Percentiles rank a stretch among this genome's conserved stretches.
Evolutionary conservation across 805 yeast species (phyloP).

Genomic region (Maudiozyma serrabonitensis): DNA sequence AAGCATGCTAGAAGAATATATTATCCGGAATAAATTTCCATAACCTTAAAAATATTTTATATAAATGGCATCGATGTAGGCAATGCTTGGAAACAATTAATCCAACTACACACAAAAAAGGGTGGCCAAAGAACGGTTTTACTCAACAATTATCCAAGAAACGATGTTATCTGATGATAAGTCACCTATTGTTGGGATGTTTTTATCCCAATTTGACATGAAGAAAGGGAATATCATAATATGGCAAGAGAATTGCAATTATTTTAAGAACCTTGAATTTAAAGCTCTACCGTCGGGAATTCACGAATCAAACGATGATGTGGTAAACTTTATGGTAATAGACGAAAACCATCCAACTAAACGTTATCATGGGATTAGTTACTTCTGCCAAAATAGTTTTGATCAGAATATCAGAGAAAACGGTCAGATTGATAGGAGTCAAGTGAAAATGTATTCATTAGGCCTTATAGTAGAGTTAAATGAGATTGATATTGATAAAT

Average conservation of each 20-base stretch:
- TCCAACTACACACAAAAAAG: background rate
- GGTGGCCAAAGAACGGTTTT: background rate
- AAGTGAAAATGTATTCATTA: slow-evolving; percentile 53
- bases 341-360: slow-evolving; percentile 10
- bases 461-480: slow-evolving; percentile 39
- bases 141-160: background rate
- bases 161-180: background rate
- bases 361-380: slow-evolving; percentile 39
- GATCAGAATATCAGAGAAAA: slow-evolving; percentile 15
- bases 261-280: slow-evolving; percentile 43
- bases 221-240: slow-evolving; percentile 24
- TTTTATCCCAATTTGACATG: slow-evolving; percentile 27
- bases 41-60: no score
- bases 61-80: no score
- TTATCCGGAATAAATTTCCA: no score
- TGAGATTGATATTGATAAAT: slow-evolving; percentile 12
- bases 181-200: slow-evolving; percentile 11
- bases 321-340: slow-evolving; percentile 41
- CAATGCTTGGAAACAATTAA: no score
- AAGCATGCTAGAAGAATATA: no score
- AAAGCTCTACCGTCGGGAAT: slow-evolving; percentile 63
- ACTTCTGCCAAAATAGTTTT: slow-evolving; percentile 37
- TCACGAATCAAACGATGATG: slow-evolving; percentile 43
- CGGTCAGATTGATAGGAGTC: slow-evolving; percentile 29
- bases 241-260: slow-evolving; percentile 15